phyloP scores from a whole-genome alignment of 2,329 filamentous ascomycete species.

The Fusarium pseudonygamai region DNA sequence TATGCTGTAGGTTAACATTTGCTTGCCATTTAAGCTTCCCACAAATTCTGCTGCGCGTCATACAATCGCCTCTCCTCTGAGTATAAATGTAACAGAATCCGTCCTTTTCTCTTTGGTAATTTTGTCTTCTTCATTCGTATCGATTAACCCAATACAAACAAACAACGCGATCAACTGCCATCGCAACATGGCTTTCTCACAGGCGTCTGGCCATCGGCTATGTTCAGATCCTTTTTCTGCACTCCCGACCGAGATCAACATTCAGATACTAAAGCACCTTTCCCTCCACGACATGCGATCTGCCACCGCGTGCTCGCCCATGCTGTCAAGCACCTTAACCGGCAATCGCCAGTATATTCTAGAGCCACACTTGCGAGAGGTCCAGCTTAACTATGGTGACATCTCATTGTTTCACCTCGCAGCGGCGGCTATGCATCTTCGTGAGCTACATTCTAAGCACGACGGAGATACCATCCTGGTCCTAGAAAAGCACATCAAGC shows the following conservation, averaged over 20 bases:
- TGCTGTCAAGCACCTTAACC: neutral
- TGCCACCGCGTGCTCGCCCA: accelerated
- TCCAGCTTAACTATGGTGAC: neutral
- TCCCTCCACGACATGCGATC: neutral
- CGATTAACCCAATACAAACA: accelerated
- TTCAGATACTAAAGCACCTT: neutral
- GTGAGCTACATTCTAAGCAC: neutral
- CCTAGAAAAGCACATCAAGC: neutral
- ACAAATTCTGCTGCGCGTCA: neutral
- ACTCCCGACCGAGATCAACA: neutral
- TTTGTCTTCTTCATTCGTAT: neutral
- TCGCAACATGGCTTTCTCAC: neutral
- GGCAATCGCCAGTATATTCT: neutral
- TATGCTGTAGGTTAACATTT: neutral
- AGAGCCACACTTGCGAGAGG: neutral
- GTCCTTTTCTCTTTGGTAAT: neutral
- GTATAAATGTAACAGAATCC: neutral
- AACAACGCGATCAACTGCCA: neutral
- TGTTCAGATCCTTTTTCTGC: neutral
- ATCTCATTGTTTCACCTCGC: neutral
- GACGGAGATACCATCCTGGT: neutral
- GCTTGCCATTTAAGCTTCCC: accelerated
- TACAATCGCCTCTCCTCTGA: accelerated
- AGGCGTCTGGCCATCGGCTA: accelerated
- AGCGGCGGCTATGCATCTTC: neutral